phyloP scores from a whole-genome alignment of 768 basidiomycete genomes.

The Podaxis sp. region DNA sequence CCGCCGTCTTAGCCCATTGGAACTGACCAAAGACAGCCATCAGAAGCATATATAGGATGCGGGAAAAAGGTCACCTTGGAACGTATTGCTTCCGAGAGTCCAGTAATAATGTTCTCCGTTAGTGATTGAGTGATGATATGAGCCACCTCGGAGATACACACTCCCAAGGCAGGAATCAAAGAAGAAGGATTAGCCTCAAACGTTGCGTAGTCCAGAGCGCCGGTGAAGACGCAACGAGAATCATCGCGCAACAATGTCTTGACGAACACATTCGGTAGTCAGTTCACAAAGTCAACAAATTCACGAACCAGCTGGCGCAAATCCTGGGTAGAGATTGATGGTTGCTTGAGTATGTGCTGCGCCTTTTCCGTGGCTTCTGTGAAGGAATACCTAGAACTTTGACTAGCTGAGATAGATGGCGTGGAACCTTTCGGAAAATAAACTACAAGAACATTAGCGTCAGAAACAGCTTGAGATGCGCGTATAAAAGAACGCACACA shows the following conservation, averaged over 20 bases:
- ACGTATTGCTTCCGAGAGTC: neutral
- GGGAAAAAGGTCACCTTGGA: conserved; percentile 4
- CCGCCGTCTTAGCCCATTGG: conserved; percentile 4
- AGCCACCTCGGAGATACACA: neutral
- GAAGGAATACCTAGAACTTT: neutral
- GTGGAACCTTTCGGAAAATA: conserved; percentile 12
- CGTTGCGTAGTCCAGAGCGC: too few species aligned
- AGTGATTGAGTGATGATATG: conserved; percentile 14
- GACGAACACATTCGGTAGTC: too few species aligned
- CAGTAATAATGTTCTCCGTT: neutral
- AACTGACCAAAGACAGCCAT: neutral
- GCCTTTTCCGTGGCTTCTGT: neutral
- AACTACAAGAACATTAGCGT: neutral
- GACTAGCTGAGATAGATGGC: conserved; percentile 2
- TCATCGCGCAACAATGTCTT: too few species aligned
- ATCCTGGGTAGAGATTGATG: neutral
- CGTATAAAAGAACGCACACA: neutral
- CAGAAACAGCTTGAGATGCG: neutral
- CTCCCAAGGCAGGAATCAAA: too few species aligned
- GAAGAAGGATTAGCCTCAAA: neutral
- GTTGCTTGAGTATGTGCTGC: neutral
- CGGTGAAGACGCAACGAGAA: too few species aligned
- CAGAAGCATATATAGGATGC: neutral
- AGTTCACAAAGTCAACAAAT: too few species aligned
- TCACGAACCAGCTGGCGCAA: neutral